Evolutionary conservation across 2,329 filamentous ascomycete species (phyloP).

Genomic region (Emydomyces testavorans): DNA sequence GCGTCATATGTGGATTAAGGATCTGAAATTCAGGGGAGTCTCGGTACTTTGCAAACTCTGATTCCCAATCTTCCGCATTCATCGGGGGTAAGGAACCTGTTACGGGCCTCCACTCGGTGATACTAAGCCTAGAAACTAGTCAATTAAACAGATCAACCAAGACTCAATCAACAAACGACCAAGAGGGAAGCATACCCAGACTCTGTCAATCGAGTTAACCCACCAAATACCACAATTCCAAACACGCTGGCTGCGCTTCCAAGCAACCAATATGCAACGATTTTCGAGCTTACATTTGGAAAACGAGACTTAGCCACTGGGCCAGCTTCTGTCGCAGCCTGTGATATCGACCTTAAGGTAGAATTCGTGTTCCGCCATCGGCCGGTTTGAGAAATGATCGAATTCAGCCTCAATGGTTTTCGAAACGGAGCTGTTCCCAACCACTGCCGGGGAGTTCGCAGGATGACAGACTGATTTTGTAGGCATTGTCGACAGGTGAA

Average conservation of each 20-base stretch:
- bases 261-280: slow-evolving; percentile 83
- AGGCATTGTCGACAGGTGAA: slow-evolving; percentile 36
- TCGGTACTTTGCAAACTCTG: slow-evolving; percentile 85
- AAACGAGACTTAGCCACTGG: slow-evolving; percentile 33
- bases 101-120: slow-evolving; percentile 97
- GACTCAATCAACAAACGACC: background rate
- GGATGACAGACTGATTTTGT: slow-evolving; percentile 23
- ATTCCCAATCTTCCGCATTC: slow-evolving; percentile 70
- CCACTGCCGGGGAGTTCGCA: slow-evolving; percentile 25
- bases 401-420: slow-evolving; percentile 21
- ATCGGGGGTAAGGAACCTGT: slow-evolving; percentile 82
- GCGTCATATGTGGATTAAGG: slow-evolving; percentile 83
- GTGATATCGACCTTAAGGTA: slow-evolving; percentile 4
- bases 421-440: slow-evolving; percentile 23
- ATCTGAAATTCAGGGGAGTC: slow-evolving; percentile 84
- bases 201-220: slow-evolving; percentile 84
- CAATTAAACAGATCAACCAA: background rate
- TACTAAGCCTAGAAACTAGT: slow-evolving; percentile 59
- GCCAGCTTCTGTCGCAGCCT: slow-evolving; percentile 13
- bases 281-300: slow-evolving; percentile 56
- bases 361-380: slow-evolving; percentile 7
- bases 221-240: slow-evolving; percentile 91
- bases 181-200: slow-evolving; percentile 61
- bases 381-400: slow-evolving; percentile 21
- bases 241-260: slow-evolving; percentile 89